Evolutionary conservation across 2,329 filamentous ascomycete genomes (phyloP).

Genomic region (Hymenoscyphus infarciens): DNA sequence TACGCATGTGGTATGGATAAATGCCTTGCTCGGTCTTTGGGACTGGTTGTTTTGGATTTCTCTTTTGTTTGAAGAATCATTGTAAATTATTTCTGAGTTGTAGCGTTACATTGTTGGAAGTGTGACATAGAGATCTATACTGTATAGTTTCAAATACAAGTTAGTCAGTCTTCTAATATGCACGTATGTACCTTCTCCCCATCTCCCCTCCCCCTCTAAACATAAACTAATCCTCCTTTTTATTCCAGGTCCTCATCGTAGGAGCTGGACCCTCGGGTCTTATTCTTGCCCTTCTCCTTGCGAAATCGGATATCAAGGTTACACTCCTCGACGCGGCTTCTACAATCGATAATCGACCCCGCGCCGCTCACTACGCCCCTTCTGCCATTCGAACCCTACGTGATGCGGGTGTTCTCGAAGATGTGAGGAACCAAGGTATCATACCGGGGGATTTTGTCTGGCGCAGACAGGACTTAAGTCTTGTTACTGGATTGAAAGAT

Average conservation of each 20-base stretch:
- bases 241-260: slow-evolving; percentile 42
- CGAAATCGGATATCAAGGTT: slow-evolving; percentile 47
- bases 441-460: slow-evolving; percentile 42
- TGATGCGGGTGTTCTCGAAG: slow-evolving; percentile 57
- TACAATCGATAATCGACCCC: slow-evolving; percentile 55
- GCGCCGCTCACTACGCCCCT: slow-evolving; percentile 59
- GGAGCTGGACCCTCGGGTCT: slow-evolving; percentile 50
- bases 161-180: too few relatives aligned
- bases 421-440: slow-evolving; percentile 43
- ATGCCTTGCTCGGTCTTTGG: too few relatives aligned
- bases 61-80: too few relatives aligned
- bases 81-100: too few relatives aligned
- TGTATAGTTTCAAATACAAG: too few relatives aligned
- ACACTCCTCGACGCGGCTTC: slow-evolving; percentile 53
- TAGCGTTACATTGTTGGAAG: too few relatives aligned
- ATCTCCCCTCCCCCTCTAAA: background rate
- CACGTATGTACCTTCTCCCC: background rate
- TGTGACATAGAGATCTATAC: too few relatives aligned
- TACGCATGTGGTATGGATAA: too few relatives aligned
- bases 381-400: slow-evolving; percentile 55
- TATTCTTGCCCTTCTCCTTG: slow-evolving; percentile 49
- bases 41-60: too few relatives aligned
- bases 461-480: slow-evolving; percentile 39
- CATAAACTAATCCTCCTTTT: background rate
- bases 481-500: slow-evolving; percentile 35